A percentile compares a stretch with the other conserved stretches of the same genome.
phyloP scores from a whole-genome alignment of 31 red algal genomes.

The Porphyra umbilicalis region DNA sequence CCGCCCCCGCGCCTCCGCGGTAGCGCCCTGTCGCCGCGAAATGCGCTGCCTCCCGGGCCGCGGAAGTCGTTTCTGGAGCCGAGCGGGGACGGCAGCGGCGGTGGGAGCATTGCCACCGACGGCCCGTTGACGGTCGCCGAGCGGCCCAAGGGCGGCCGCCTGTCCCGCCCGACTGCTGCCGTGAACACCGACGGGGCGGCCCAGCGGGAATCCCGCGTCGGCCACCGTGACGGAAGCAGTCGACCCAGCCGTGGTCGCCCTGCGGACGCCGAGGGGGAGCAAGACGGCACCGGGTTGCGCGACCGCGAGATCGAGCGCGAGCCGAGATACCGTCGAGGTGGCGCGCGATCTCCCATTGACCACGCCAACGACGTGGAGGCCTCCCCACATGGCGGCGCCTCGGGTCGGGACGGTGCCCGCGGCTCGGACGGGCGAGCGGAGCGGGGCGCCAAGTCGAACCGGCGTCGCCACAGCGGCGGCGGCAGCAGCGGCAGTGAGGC shows the following conservation, averaged over 20 bases:
- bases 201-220: not conserved
- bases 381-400: too few relatives aligned
- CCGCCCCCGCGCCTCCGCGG: not conserved
- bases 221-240: not conserved
- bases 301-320: not conserved
- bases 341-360: not conserved
- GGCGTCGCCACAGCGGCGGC: not conserved
- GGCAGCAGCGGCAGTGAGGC: not conserved
- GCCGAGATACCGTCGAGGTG: not conserved
- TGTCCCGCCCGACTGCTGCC: too few relatives aligned
- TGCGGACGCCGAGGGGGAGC: not conserved
- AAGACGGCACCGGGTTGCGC: not conserved
- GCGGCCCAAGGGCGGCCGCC: too few relatives aligned
- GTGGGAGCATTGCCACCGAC: not conserved
- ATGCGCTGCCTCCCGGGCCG: not conserved
- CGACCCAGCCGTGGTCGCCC: not conserved
- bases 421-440: not conserved
- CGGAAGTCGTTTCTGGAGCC: not conserved
- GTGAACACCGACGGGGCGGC: too few relatives aligned
- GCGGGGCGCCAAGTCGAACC: not conserved
- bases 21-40: not conserved
- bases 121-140: too few relatives aligned
- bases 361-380: too few relatives aligned
- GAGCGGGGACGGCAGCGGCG: not conserved
- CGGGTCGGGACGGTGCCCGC: too few relatives aligned